phyloP scores from a whole-genome alignment of 2,329 filamentous ascomycete genomes.

The Periconia digitata region DNA sequence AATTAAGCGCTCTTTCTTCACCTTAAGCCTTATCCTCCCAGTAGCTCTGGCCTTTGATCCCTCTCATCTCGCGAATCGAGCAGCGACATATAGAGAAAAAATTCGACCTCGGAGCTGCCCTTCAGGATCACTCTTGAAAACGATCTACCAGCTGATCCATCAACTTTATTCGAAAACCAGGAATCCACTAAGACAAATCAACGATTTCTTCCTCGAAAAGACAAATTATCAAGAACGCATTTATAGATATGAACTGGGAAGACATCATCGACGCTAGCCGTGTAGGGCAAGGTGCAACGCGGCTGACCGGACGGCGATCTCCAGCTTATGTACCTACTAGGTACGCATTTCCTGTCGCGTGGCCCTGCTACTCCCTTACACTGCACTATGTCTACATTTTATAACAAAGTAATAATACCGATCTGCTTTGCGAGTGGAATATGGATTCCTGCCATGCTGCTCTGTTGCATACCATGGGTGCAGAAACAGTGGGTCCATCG shows the following conservation, averaged over 20 bases:
- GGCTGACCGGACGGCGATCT: too few species aligned
- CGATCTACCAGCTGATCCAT: too few species aligned
- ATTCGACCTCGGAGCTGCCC: too few species aligned
- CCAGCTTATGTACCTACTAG: background rate
- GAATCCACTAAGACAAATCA: too few species aligned
- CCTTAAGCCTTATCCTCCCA: too few species aligned
- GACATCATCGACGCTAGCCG: background rate
- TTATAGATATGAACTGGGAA: background rate
- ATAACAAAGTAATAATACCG: constrained; percentile 18
- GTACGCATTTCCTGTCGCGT: background rate
- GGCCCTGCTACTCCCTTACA: constrained; percentile 1
- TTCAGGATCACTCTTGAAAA: too few species aligned
- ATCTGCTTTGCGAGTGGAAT: constrained; percentile 34
- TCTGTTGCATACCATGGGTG: constrained; percentile 41
- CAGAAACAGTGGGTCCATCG: constrained; percentile 31
- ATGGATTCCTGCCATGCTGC: constrained; percentile 37
- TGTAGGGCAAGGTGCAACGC: background rate
- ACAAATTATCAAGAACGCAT: background rate
- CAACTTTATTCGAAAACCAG: too few species aligned
- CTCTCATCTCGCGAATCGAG: too few species aligned
- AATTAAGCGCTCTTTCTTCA: too few species aligned
- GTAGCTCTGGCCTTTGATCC: too few species aligned
- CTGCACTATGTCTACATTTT: constrained; percentile 22
- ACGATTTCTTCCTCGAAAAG: too few species aligned
- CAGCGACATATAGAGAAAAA: too few species aligned